Base-by-base conservation (phyloP, 2,329 filamentous ascomycete species). In the Colletotrichum sp. region DNA sequence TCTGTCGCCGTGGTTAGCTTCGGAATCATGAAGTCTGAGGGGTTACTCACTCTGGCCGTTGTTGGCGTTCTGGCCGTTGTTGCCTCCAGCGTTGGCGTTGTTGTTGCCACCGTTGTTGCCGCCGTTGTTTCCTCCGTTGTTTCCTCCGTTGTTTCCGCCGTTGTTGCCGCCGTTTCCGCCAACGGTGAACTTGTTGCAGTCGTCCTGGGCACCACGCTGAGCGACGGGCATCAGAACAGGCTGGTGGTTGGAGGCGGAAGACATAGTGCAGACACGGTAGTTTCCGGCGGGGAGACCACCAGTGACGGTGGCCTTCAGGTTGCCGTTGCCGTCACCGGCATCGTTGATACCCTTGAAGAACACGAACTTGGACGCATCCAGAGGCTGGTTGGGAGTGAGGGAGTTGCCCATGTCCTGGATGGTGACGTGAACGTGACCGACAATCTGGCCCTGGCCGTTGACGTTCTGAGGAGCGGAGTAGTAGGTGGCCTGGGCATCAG, bases 341-440 rank as follows among this genome's bases (percentile, higher is more conserved):
- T 92, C 91, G 83, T 93, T 92, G 85, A 93, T 91, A 77, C 92
- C 92, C 87, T 93, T 93, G 89, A 93, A 93, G 83, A 93, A 93
- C 80, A 85, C 90, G 78, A 91, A 93, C 80, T 87, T 83, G 26
- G 81, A 83, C 36, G 91, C 87, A 77, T 92, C 88, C 8, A 91
- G 87, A 32, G 91, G 88, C n/a, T 82, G 79, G 10, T 80, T 85
- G 12, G 91, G 90, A 81, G 88, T 90, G 79, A 90, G 80, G 26
- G 82, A 84, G 81, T 83, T 83, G 67, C 91, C 91, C 64, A 90
- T 85, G 77, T 90, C 86, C 83, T 93, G 91, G 60, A 92, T 84
- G 28, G 89, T 91, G 72, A 92, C 84, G 82, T 92, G 91, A 5
- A 89, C 90, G 84, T 92, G 91, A 13, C 91, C 91, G 62, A 92